Conservation (phyloP, 2,329 filamentous ascomycete genomes). For the Fonsecaea nubica region DNA sequence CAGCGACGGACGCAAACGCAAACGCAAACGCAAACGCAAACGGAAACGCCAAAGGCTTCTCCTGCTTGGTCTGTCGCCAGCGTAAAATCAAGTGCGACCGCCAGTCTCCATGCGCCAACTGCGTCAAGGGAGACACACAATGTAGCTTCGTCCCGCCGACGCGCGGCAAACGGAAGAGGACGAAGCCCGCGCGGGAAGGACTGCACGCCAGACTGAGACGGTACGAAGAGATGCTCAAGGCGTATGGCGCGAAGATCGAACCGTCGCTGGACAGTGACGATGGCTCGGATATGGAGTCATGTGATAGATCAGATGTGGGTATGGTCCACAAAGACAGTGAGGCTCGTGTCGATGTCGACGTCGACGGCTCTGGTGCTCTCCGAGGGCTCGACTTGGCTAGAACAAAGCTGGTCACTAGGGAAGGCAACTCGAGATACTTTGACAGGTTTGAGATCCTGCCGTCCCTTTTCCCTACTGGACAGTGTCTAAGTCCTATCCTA, state of each 20-base stretch:
- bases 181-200: background rate
- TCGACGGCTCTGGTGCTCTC: background rate
- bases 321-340: background rate
- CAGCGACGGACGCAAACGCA: background rate
- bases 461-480: background rate
- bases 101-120: constrained; percentile 4
- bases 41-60: background rate
- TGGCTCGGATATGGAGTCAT: background rate
- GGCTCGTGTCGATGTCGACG: background rate
- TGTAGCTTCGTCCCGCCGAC: background rate
- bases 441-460: background rate
- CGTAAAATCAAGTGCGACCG: constrained; percentile 9
- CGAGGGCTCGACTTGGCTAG: background rate
- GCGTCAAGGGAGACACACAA: constrained; percentile 43
- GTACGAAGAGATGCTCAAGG: background rate
- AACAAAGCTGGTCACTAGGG: background rate
- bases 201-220: background rate
- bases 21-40: too few species aligned
- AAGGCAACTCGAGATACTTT: background rate
- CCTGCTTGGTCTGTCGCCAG: background rate
- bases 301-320: background rate
- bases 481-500: background rate
- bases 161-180: constrained; percentile 2
- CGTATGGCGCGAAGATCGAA: constrained; percentile 1
- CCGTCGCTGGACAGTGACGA: background rate